A percentile compares a stretch with the other conserved stretches of the same genome.
Evolutionary conservation across 495 filamentous ascomycete genomes (phyloP).

Genomic region (Hypomontagnella submonticulosa): DNA sequence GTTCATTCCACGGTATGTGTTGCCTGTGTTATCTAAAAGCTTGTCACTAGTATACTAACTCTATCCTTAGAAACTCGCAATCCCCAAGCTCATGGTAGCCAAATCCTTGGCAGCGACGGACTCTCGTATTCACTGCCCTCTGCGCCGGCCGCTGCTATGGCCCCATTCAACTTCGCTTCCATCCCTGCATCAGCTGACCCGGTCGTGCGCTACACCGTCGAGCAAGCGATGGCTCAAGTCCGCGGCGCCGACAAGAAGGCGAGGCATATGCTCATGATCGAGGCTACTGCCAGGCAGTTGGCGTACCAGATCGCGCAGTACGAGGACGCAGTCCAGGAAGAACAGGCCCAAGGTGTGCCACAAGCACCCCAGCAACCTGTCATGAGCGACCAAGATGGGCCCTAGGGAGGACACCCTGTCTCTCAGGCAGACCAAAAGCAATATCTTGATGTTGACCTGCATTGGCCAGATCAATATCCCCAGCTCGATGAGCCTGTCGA

Average conservation of each 20-base stretch:
- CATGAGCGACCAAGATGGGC: conserved; percentile 40
- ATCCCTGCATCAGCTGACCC: conserved; percentile 50
- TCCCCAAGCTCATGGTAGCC: conserved; percentile 38
- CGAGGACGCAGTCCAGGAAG: conserved; percentile 50
- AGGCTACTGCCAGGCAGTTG: conserved; percentile 56
- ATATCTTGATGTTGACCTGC: too few species aligned
- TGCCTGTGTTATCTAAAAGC: background rate
- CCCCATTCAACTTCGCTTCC: conserved; percentile 44
- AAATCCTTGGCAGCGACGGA: conserved; percentile 38
- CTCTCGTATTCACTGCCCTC: conserved; percentile 39
- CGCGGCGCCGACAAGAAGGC: conserved; percentile 54
- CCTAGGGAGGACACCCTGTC: conserved; percentile 31
- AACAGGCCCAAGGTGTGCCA: conserved; percentile 33
- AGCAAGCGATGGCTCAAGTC: conserved; percentile 54
- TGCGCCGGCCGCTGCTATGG: conserved; percentile 40
- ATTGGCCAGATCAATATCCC: too few species aligned
- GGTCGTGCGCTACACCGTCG: conserved; percentile 51
- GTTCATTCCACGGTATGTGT: conserved; percentile 62
- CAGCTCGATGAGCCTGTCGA: too few species aligned
- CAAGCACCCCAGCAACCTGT: conserved; percentile 31
- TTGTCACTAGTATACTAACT: conserved; percentile 11
- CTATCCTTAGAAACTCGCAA: conserved; percentile 44
- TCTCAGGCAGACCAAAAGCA: too few species aligned
- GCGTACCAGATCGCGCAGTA: conserved; percentile 56
- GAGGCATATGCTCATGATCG: conserved; percentile 55